A percentile compares a stretch with the other conserved stretches of the same genome.
These are phyloP conservation scores for Boletus fagicola DNA, from an alignment of 768 basidiomycete genomes.

Conservation along the genomic window DNA sequence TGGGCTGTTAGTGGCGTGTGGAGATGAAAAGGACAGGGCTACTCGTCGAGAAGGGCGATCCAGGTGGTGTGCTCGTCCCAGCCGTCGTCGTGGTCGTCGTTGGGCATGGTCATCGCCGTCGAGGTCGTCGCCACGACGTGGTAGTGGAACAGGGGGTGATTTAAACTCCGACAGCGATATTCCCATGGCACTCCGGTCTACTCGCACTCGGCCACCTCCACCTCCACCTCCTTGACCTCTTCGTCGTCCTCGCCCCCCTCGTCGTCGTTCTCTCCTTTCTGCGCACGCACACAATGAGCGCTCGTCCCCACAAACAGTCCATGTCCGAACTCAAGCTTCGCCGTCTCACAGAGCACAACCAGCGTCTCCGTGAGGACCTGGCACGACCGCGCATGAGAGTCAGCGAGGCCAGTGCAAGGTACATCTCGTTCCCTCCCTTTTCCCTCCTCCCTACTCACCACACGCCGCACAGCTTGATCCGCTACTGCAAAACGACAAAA, in stretches of 20 bases:
- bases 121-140: background rate
- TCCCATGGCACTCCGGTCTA: conserved; percentile 4
- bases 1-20: background rate
- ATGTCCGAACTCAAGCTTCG: conserved; percentile 98
- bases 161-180: conserved; percentile 21
- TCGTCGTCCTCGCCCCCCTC: background rate
- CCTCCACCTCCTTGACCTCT: conserved; percentile 9
- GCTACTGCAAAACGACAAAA: conserved; percentile 91
- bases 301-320: conserved; percentile 84
- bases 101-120: conserved; percentile 1
- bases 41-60: conserved; percentile 32
- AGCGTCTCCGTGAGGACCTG: conserved; percentile 85
- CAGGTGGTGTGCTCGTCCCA: conserved; percentile 33
- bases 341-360: conserved; percentile 90
- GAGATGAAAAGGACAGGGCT: background rate
- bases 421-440: background rate
- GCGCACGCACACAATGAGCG: conserved; percentile 50
- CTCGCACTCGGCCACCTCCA: conserved; percentile 13
- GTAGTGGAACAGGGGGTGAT: conserved; percentile 7
- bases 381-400: conserved; percentile 85
- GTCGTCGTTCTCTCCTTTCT: conserved; percentile 4
- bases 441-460: conserved; percentile 1
- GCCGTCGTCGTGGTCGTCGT: conserved; percentile 2
- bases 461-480: conserved; percentile 64
- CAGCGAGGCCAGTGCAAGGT: conserved; percentile 90